Evolutionary conservation across 495 filamentous ascomycete species (phyloP).

Genomic region (Hypoxylon lienhwacheense): DNA sequence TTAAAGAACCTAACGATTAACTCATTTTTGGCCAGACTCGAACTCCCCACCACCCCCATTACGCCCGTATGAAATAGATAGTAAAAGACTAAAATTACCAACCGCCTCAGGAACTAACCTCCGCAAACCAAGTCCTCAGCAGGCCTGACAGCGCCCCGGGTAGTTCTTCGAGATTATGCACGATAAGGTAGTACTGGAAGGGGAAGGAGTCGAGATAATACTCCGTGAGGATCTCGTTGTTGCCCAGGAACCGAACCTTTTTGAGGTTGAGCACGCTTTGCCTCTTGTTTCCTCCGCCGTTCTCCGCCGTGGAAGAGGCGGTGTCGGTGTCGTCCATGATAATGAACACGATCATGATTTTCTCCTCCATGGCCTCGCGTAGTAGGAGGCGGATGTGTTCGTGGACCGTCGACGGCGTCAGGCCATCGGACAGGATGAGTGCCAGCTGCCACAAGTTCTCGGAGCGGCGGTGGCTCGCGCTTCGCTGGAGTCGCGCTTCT

Average conservation of each 20-base stretch:
- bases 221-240: constrained; percentile 64
- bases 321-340: constrained; percentile 90
- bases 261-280: constrained; percentile 48
- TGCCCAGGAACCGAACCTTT: constrained; percentile 37
- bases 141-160: constrained; percentile 84
- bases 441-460: constrained; percentile 95
- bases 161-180: constrained; percentile 86
- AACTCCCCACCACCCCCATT: neutral
- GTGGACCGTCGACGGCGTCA: constrained; percentile 77
- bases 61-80: neutral
- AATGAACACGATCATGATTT: constrained; percentile 97
- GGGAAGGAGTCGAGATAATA: constrained; percentile 94
- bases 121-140: constrained; percentile 94
- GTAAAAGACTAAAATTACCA: neutral
- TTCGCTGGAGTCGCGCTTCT: constrained; percentile 65
- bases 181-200: constrained; percentile 93
- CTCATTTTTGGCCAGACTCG: no score
- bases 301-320: no score
- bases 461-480: constrained; percentile 56
- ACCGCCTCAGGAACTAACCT: constrained; percentile 60
- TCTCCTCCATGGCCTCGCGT: constrained; percentile 82
- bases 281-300: constrained; percentile 27
- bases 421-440: constrained; percentile 88
- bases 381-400: constrained; percentile 79
- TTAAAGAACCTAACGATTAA: no score